Conservation (phyloP, 139 green algal species). For the Chlamydomonas applanata region DNA sequence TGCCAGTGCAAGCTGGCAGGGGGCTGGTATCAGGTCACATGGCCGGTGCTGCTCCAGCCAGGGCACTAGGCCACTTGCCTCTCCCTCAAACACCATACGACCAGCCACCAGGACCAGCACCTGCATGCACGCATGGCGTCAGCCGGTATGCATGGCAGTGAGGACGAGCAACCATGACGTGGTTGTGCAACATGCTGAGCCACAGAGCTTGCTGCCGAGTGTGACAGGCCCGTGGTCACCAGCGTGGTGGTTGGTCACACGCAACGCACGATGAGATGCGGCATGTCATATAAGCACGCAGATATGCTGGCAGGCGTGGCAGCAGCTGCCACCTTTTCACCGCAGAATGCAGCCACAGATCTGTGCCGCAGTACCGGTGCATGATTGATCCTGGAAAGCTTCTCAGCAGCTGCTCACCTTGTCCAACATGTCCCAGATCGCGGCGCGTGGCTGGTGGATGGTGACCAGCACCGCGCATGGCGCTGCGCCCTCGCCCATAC, state of each 20-base stretch:
- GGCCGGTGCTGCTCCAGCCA: conserved; percentile 16
- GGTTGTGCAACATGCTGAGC: too few species aligned
- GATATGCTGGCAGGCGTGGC: background rate
- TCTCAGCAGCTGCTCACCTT: too few species aligned
- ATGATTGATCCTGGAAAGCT: too few species aligned
- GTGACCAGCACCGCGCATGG: conserved; percentile 40
- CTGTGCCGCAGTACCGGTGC: too few species aligned
- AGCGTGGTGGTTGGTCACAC: too few species aligned
- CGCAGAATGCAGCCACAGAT: conserved; percentile 31
- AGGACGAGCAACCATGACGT: too few species aligned
- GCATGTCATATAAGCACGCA: background rate
- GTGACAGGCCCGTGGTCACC: too few species aligned
- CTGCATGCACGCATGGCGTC: background rate
- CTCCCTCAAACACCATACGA: conserved; percentile 18
- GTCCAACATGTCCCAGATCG: conserved; percentile 60
- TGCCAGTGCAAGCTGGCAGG: background rate
- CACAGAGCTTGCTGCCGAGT: too few species aligned
- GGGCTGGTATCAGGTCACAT: background rate
- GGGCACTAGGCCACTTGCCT: conserved; percentile 1
- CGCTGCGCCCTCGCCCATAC: conserved; percentile 25
- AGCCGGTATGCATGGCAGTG: background rate
- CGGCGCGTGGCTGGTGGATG: conserved; percentile 59
- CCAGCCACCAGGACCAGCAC: background rate
- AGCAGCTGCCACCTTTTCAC: conserved; percentile 8
- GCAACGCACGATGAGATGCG: conserved; percentile 13